phyloP scores from a whole-genome alignment of 2,329 filamentous ascomycete genomes.

The Phaeosphaeriaceae sp. region DNA sequence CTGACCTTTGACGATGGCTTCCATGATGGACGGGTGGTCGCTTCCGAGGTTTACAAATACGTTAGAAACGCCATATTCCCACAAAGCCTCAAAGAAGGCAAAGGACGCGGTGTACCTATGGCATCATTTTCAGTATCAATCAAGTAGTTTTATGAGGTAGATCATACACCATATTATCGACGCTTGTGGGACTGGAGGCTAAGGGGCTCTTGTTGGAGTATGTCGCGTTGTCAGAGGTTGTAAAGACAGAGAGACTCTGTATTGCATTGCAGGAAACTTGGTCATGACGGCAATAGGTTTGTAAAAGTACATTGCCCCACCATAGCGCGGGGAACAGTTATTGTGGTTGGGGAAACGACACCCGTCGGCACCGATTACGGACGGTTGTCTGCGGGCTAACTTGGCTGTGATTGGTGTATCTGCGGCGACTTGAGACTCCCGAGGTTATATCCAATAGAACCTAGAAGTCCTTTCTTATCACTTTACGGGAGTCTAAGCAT shows the following conservation, averaged over 20 bases:
- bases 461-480: too few species aligned
- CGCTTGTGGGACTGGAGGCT: not conserved
- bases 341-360: conserved; percentile 8
- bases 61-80: conserved; percentile 60
- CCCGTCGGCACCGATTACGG: conserved; percentile 1
- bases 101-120: conserved; percentile 74
- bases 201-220: not conserved
- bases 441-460: too few species aligned
- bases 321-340: conserved; percentile 19
- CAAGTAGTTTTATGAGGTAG: not conserved
- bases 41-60: conserved; percentile 73
- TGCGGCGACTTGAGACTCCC: too few species aligned
- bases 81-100: conserved; percentile 82
- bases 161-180: conserved; percentile 28
- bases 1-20: conserved; percentile 79
- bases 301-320: conserved; percentile 18
- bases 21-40: conserved; percentile 77
- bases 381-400: not conserved
- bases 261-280: not conserved
- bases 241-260: conserved; percentile 1
- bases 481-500: too few species aligned
- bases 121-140: not conserved
- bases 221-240: not conserved
- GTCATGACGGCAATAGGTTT: conserved; percentile 6
- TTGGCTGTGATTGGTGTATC: too few species aligned